phyloP scores from a whole-genome alignment of 2,329 filamentous ascomycete genomes.

The Claviceps pusilla region DNA sequence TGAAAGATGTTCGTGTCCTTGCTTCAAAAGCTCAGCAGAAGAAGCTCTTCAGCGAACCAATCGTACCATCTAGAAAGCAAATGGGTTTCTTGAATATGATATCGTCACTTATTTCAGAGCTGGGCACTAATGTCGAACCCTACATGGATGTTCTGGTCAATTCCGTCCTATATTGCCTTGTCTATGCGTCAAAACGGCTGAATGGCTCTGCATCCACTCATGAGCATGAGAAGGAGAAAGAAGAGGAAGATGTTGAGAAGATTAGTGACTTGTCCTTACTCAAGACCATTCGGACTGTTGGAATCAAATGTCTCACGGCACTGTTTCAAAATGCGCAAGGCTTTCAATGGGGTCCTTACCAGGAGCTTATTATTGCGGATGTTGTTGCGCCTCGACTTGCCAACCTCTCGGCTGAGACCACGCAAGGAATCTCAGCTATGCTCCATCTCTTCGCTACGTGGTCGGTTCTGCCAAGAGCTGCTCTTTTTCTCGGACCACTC shows the following conservation, averaged over 20 bases:
- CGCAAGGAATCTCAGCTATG: constrained; percentile 74
- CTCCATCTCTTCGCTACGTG: constrained; percentile 71
- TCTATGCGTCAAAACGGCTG: constrained; percentile 51
- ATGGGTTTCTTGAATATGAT: constrained; percentile 87
- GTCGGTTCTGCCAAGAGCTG: constrained; percentile 52
- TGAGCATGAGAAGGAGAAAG: constrained; percentile 15
- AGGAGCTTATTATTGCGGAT: constrained; percentile 55
- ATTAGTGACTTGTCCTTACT: constrained; percentile 41
- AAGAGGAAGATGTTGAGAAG: constrained; percentile 28
- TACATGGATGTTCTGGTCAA: constrained; percentile 58
- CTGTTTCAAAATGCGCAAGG: constrained; percentile 60
- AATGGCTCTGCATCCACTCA: constrained; percentile 22
- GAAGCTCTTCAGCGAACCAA: constrained; percentile 39
- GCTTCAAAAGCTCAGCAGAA: constrained; percentile 32
- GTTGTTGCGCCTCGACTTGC: constrained; percentile 63
- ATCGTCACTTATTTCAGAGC: constrained; percentile 68
- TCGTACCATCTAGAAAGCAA: constrained; percentile 61
- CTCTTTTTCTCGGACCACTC: constrained; percentile 45
- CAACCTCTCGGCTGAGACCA: constrained; percentile 69
- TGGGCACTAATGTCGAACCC: constrained; percentile 56
- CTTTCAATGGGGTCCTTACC: constrained; percentile 59
- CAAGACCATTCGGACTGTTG: constrained; percentile 51
- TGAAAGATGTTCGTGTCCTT: constrained; percentile 46
- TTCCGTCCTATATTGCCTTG: constrained; percentile 66
- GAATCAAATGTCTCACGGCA: constrained; percentile 68